Evolutionary conservation across 495 filamentous ascomycete species (phyloP).

Genomic region (Clohesyomyces aquaticus): DNA sequence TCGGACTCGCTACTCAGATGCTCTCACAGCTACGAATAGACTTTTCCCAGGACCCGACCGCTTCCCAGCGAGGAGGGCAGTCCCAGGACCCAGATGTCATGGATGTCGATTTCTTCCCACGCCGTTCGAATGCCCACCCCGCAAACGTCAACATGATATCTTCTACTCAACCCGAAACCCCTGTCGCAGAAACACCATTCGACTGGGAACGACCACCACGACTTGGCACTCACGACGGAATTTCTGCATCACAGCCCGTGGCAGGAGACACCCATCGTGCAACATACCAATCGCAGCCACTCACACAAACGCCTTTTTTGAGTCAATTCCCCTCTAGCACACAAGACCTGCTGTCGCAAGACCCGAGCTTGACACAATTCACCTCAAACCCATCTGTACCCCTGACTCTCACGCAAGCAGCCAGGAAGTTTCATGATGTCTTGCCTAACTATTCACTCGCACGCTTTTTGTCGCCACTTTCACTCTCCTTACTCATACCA

Average conservation of each 20-base stretch:
- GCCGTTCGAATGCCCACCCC: constrained; percentile 22
- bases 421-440: constrained; percentile 86
- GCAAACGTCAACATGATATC: constrained; percentile 50
- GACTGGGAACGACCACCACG: constrained; percentile 68
- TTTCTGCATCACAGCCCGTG: constrained; percentile 51
- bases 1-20: constrained; percentile 88
- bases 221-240: constrained; percentile 46
- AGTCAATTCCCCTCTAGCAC: constrained; percentile 45
- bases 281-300: constrained; percentile 41
- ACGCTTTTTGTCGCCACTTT: constrained; percentile 85
- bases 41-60: constrained; percentile 70
- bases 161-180: constrained; percentile 80
- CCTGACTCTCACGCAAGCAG: constrained; percentile 80
- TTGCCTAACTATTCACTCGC: constrained; percentile 79
- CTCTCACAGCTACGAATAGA: constrained; percentile 92
- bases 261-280: constrained; percentile 42
- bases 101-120: constrained; percentile 50
- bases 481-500: constrained; percentile 75
- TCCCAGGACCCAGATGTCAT: constrained; percentile 52
- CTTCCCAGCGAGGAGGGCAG: constrained; percentile 43
- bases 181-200: constrained; percentile 66
- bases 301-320: constrained; percentile 37
- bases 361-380: constrained; percentile 93
- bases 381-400: constrained; percentile 77
- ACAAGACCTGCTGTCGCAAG: constrained; percentile 73